Evolutionary conservation across 805 yeast genomes (phyloP), one percentile per base, ranked within the genome.

Genomic region (Yamadazyma kitorensis): DNA sequence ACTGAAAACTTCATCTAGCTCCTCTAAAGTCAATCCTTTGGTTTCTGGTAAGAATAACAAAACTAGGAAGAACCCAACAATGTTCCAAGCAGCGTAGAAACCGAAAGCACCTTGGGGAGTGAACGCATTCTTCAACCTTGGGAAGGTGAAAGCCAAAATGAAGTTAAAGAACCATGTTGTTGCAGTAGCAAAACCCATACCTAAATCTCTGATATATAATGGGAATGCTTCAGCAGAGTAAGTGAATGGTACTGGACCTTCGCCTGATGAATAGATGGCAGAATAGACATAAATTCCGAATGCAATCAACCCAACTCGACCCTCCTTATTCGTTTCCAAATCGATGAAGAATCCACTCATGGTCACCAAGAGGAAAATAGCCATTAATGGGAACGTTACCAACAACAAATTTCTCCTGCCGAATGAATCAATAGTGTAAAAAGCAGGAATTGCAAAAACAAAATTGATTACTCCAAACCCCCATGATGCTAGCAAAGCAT

Each of bases 231-330:
- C 95, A 8, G 95, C 94, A 16, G 88, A 80, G 52, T 86, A 84
- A 2, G 93, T 82, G 64, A 86, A 86, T 4, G 95, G 94, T 25
- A 86, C 93, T 10, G 93, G 94, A 28, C 95, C 95, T 56, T 83
- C 86, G 34, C 94, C 91, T 3, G 84, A 77, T 0, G 94, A 83
- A 60, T 86, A 86, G 36, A 82, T 80, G 25, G 77, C 70, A 0
- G 86, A 68, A 58, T 74, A 86, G 19, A 86, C 52, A 54, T 86
- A 86, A 39, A 86, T 80, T 45, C 93, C 94, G 40, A 78, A 63
- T 5, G 82, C 68, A 35, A 85, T 77, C 34, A 81, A 70, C 3
- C 80, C 95, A 39, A 82, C 59, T 48, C 85, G 70, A 3, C 80
- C 80, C 5, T 73, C 57, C 8, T 52, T 47, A 22, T 57, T 44